Conservation (phyloP, 495 filamentous ascomycete species). For the Talaromyces nanjingensis region DNA sequence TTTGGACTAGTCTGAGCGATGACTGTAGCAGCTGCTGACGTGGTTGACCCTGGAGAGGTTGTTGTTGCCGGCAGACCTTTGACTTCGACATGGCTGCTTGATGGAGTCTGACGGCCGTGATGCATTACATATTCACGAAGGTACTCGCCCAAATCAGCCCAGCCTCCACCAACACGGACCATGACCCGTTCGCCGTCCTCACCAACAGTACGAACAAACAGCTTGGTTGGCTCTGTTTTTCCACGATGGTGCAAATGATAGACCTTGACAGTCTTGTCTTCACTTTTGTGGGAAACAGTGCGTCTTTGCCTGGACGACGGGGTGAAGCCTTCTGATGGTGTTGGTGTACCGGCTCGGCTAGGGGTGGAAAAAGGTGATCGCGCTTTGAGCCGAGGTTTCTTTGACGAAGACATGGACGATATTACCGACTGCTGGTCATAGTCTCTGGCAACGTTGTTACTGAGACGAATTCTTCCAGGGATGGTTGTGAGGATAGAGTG, state of each 20-base stretch:
- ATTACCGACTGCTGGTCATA: slow-evolving; percentile 27
- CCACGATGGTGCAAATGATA: slow-evolving; percentile 87
- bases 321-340: slow-evolving; percentile 61
- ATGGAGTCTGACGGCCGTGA: slow-evolving; percentile 54
- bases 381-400: slow-evolving; percentile 25
- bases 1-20: slow-evolving; percentile 25
- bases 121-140: slow-evolving; percentile 88
- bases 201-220: slow-evolving; percentile 87
- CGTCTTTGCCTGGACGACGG: slow-evolving; percentile 43
- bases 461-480: slow-evolving; percentile 72
- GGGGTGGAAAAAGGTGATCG: slow-evolving; percentile 29
- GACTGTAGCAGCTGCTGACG: slow-evolving; percentile 15
- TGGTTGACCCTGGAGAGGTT: slow-evolving; percentile 20
- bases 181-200: slow-evolving; percentile 89
- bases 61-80: slow-evolving; percentile 30
- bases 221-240: slow-evolving; percentile 78
- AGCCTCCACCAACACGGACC: slow-evolving; percentile 94
- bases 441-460: slow-evolving; percentile 34
- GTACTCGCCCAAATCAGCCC: slow-evolving; percentile 92
- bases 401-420: slow-evolving; percentile 31
- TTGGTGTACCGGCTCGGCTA: slow-evolving; percentile 44
- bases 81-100: slow-evolving; percentile 28
- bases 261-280: slow-evolving; percentile 66
- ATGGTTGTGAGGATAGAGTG: slow-evolving; percentile 74
- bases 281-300: slow-evolving; percentile 27